Conservation (phyloP, 2,329 filamentous ascomycete genomes). For the Boeremia exigua region DNA sequence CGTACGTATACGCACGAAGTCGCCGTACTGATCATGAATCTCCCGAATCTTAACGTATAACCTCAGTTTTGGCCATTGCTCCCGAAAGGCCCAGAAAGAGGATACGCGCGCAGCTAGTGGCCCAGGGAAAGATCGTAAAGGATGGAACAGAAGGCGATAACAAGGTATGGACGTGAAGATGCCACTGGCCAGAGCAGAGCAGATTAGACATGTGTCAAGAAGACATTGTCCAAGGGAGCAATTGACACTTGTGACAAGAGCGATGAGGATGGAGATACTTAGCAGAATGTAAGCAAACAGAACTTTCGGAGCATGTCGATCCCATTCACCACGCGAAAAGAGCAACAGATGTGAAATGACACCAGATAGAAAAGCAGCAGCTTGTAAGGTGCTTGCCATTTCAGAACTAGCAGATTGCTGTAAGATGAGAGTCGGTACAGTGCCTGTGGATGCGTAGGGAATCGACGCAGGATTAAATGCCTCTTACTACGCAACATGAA, state of each 20-base stretch:
- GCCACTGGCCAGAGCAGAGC: not conserved
- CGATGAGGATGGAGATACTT: not conserved
- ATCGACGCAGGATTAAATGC: not conserved
- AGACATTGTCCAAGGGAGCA: not conserved
- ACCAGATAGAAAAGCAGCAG: not conserved
- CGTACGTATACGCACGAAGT: conserved; percentile 30
- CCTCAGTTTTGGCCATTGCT: conserved; percentile 19
- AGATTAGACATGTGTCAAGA: not conserved
- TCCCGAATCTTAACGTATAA: conserved; percentile 19
- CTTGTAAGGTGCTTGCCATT: not conserved
- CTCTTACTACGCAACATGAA: not conserved
- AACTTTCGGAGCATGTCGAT: not conserved
- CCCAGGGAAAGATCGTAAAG: conserved; percentile 14
- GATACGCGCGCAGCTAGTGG: conserved; percentile 21
- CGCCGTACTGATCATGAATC: conserved; percentile 22
- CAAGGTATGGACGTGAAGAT: conserved; percentile 2
- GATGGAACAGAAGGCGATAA: conserved; percentile 22
- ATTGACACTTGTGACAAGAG: not conserved
- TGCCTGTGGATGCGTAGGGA: not conserved
- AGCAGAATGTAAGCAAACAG: not conserved
- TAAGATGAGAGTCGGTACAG: not conserved
- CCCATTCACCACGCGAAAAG: conserved; percentile 5
- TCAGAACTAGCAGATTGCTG: not conserved
- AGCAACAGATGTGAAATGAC: not conserved
- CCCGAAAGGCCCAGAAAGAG: conserved; percentile 22